phyloP scores from a whole-genome alignment of 768 basidiomycete genomes.

The Boletus tylopilopsis region DNA sequence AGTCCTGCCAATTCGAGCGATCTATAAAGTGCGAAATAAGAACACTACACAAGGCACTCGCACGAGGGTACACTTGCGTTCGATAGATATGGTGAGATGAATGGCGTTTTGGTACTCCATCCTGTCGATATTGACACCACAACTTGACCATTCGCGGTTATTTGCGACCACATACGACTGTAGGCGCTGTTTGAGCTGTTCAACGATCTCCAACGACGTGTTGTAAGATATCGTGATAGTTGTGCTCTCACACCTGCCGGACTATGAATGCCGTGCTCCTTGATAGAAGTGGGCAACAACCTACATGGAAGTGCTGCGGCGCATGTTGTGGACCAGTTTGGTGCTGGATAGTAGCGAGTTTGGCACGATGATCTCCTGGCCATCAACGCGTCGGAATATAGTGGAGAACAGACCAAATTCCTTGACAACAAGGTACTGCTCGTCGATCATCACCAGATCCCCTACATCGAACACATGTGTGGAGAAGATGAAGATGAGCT shows the following conservation, averaged over 20 bases:
- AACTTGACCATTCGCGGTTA: slow-evolving; percentile 69
- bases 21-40: slow-evolving; percentile 37
- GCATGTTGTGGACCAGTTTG: slow-evolving; percentile 76
- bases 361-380: slow-evolving; percentile 75
- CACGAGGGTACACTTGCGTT: slow-evolving; percentile 47
- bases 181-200: slow-evolving; percentile 58
- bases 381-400: slow-evolving; percentile 74
- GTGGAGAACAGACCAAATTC: slow-evolving; percentile 83
- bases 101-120: slow-evolving; percentile 79
- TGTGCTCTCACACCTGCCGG: slow-evolving; percentile 63
- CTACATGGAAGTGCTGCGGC: slow-evolving; percentile 71
- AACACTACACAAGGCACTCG: neutral
- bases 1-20: slow-evolving; percentile 83
- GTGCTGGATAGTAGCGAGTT: slow-evolving; percentile 66
- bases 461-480: slow-evolving; percentile 87
- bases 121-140: slow-evolving; percentile 65
- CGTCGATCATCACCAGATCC: slow-evolving; percentile 79
- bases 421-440: slow-evolving; percentile 42
- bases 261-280: slow-evolving; percentile 5
- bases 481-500: slow-evolving; percentile 84
- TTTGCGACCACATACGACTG: slow-evolving; percentile 58
- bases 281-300: slow-evolving; percentile 18
- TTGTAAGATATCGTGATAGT: slow-evolving; percentile 61
- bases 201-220: slow-evolving; percentile 68
- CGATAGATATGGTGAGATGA: slow-evolving; percentile 61